Evolutionary conservation across 306 rosid genomes (phyloP).

Genomic region (Sechiopsis laciniata): DNA sequence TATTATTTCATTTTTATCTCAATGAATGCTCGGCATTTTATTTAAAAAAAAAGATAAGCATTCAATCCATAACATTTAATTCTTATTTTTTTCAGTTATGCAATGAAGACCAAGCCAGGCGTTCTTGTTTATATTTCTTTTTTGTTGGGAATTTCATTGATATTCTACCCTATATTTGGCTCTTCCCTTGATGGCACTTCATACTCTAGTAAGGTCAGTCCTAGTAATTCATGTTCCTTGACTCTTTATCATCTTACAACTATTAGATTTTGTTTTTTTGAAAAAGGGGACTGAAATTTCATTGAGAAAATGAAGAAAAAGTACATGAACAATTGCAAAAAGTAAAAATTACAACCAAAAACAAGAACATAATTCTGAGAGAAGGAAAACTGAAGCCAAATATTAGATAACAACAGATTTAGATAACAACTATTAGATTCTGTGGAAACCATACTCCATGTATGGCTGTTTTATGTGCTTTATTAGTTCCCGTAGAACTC

Average conservation of each 20-base stretch:
- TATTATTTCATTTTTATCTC: not conserved
- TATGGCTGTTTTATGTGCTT: not conserved
- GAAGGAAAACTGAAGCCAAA: no score
- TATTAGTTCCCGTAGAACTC: not conserved
- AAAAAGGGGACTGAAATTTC: no score
- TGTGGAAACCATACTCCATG: not conserved
- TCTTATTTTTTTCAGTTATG: not conserved
- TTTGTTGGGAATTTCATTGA: conserved; percentile 32
- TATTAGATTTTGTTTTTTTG: not conserved
- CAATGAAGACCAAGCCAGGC: not conserved
- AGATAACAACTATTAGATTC: not conserved
- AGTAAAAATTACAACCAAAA: no score
- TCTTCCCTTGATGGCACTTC: conserved; percentile 35
- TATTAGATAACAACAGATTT: no score
- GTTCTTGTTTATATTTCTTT: conserved; percentile 21
- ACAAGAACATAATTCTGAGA: no score
- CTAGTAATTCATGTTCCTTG: not conserved
- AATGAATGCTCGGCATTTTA: not conserved
- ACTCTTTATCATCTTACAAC: not conserved
- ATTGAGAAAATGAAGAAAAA: no score
- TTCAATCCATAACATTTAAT: not conserved
- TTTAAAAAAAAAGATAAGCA: not conserved
- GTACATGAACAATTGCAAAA: no score
- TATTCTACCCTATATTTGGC: conserved; percentile 28
- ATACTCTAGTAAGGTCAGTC: conserved; percentile 46